Evolutionary conservation across 2,329 filamentous ascomycete genomes (phyloP), one percentile per base, ranked within the genome.

Genomic region (Emergomyces pasteurianus): DNA sequence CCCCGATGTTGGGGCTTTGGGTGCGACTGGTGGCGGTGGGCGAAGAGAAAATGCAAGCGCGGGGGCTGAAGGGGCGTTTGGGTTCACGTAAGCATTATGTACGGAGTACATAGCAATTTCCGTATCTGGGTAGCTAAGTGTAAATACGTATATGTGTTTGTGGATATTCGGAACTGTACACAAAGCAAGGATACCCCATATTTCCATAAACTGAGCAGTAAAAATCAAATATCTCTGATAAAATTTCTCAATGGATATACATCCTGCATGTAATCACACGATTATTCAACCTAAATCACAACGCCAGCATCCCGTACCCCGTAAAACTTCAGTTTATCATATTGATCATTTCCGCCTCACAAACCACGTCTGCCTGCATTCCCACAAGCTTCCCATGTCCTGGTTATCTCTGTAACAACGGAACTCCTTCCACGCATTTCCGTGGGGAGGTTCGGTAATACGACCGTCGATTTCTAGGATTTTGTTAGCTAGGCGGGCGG

Each of bases 361-460:
- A 63, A 67, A 77, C 74, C 74, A 76, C 56, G 67, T 68, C 60
- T 77, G 72, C 50, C 76, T 68, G 52, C 78, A 68, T 47, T 78
- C 76, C 68, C 73, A 78, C 26, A 78, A 68, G 59, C 70, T 76
- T 3, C 76, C 76, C 67, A 78, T 76, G 50, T 78, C 76, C 65
- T 78, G 76, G 46, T 78, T 77, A 42, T 77, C 70, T 53, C 76
- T 69, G 52, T 71, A 73, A 58, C 73, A 75, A 9, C 76, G 75
- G 26, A 78, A 67, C 42, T 73, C 69, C 60, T 77, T 78, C 76
- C 76, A 78, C 9, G 75, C 67, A 68, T 77, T 78, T 1, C 69
- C 68, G 47, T 69, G 69, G 5, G 70, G 69, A 4, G 68, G 63
- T 4, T 70, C 62, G 5, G 59, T 66, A 23, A 71, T 64, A 31